Evolutionary conservation across 2,329 filamentous ascomycete species (phyloP), one percentile per base, ranked within the genome.

Genomic region (Talaromyces sp.): DNA sequence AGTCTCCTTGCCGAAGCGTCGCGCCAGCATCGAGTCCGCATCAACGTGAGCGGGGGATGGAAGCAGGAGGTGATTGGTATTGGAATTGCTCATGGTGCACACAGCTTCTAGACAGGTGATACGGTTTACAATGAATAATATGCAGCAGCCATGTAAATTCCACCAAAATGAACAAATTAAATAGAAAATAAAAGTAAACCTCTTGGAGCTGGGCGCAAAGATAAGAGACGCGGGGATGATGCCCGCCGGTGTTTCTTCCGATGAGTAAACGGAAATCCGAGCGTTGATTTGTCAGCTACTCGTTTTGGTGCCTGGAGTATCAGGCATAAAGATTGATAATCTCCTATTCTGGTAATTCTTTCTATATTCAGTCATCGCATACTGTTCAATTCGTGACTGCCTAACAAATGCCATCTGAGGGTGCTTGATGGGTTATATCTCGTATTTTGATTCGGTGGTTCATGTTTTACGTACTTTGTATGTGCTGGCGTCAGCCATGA

Each of bases 41-140:
- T 81, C 76, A 58, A 79, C 73, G 70, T 85, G 82, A 37, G 81
- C 81, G 53, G 84, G 83, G 63, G 79, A 77, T 28, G 84, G 84
- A 55, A 85, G 77, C 56, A 76, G 69, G 37, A 69, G 63, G 21
- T 45, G 10, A 28, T 33, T 35, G 8, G 22, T 15, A 40, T 48
- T 28, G 41, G 53, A 25, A 25, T 51, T 39, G 57, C 53, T 52
- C 57, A 59, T 59, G 13, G 31, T 56, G 52, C 28, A 52, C n/a
- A 36, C 9, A 22, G 5, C 19, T 36, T 22, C 19, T n/a, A 19
- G 5, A 11, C 9, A 17, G 25, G 19, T 9, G 3, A 52, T 36
- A 39, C 22, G 25, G 3, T 28, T 28, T 28, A 28, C 4, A 3
- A n/a, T n/a, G n/a, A n/a, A n/a, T n/a, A n/a, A n/a, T n/a, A n/a